Base-by-base conservation (phyloP, 2,329 filamentous ascomycete species). In the Alternaria metachromatica region DNA sequence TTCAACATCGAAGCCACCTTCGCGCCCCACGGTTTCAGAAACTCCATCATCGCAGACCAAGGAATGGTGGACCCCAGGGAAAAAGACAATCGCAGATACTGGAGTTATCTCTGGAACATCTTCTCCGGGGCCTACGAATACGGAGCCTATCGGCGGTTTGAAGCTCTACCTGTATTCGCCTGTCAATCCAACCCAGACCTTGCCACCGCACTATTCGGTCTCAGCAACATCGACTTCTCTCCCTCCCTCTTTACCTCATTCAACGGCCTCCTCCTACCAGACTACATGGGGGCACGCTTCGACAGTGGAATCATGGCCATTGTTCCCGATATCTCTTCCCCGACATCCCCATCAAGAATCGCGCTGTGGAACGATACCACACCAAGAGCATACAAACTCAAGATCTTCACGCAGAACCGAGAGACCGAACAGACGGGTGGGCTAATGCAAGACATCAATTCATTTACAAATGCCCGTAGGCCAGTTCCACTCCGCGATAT, bases 281-380 rank as follows among this genome's bases (percentile, higher is more conserved):
- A 13, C 1, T 9, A n/a, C 7, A 26, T 49, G 15, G 23, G 25
- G 6, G 23, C 23, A 13, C 45, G 23, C 6, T 49, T 49, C 45
- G 45, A 49, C 45, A 49, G 15, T 28, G 23, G 45, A 3, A 26
- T 26, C 8, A 23, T 49, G 15, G 23, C 23, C n/a, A 49, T 49
- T 5, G 45, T 49, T 5, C 45, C 45, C 15, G 23, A 49, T 25
- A 49, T 49, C 45, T 26, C 21, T 8, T 10, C n/a, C 2, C 23
- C 25, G 1, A n/a, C 15, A 0, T 49, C 5, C 15, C 21, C 23
- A 2, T 6, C 45, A 2, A 6, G 18, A 18, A n/a, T 49, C 1
- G 23, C 15, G 4, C 1, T 6, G 20, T 49, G 45, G 45, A 26
- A 11, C 0, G 4, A 26, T 1, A 25, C 23, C 9, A 4, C 15